phyloP scores from a whole-genome alignment of 441 rosid genomes.

The Erodium trifolium region DNA sequence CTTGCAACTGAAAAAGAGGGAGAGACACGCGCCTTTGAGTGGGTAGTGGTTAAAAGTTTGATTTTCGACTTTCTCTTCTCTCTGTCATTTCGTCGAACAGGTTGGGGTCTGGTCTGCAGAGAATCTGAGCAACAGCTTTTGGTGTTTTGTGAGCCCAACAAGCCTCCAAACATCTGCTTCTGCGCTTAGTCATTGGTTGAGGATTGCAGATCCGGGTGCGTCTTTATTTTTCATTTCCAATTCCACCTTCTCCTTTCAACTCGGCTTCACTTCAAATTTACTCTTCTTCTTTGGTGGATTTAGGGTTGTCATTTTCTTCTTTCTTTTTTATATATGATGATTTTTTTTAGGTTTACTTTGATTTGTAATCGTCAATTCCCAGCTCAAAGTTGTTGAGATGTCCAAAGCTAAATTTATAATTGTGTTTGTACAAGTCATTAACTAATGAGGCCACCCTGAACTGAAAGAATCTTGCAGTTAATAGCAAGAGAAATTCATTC shows the following conservation, averaged over 20 bases:
- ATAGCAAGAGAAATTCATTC: too few species aligned
- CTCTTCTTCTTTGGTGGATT: background rate
- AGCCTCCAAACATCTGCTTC: background rate
- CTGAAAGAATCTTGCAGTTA: too few species aligned
- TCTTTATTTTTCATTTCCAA: background rate
- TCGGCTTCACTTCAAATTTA: background rate
- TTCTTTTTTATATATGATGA: background rate
- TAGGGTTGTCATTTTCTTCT: background rate
- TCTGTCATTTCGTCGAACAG: background rate
- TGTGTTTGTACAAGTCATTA: background rate
- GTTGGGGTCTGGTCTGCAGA: background rate
- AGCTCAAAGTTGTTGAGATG: background rate
- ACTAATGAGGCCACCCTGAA: too few species aligned
- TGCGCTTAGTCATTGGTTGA: background rate
- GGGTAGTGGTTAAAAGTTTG: background rate
- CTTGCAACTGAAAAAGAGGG: background rate
- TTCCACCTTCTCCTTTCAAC: background rate
- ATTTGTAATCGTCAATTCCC: background rate
- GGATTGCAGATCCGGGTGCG: conserved; percentile 2
- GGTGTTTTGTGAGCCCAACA: background rate
- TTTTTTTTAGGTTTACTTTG: background rate
- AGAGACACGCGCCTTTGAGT: background rate
- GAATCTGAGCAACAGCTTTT: background rate
- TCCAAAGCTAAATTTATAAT: background rate
- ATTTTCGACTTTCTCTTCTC: background rate